Evolutionary conservation across 345 rosid species (phyloP).

Genomic region (Luvunga scandens): DNA sequence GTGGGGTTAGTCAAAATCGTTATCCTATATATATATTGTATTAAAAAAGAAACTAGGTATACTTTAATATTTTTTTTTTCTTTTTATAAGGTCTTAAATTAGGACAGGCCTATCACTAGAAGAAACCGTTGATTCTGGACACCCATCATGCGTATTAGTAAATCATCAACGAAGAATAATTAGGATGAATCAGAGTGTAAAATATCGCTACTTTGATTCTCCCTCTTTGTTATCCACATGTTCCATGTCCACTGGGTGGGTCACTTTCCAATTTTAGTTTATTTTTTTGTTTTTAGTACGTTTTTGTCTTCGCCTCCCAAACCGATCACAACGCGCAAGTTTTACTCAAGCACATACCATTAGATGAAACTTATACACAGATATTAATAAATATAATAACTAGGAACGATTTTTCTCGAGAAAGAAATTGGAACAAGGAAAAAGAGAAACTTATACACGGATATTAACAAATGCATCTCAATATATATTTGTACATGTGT

Average conservation of each 20-base stretch:
- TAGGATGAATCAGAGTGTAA: background rate
- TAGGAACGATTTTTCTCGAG: too few relatives aligned
- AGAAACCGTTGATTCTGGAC: background rate
- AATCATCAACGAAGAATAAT: background rate
- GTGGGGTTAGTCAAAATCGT: too few relatives aligned
- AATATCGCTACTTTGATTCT: background rate
- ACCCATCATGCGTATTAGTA: background rate
- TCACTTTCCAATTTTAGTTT: background rate
- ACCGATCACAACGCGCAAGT: background rate
- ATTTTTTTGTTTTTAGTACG: background rate
- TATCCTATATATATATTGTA: background rate
- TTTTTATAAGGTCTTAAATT: background rate
- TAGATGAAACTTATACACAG: too few relatives aligned
- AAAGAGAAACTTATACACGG: too few relatives aligned
- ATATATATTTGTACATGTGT: too few relatives aligned
- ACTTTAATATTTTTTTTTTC: too few relatives aligned
- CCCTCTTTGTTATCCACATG: background rate
- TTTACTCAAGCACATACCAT: background rate
- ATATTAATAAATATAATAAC: too few relatives aligned
- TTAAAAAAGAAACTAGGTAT: background rate
- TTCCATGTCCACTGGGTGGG: background rate
- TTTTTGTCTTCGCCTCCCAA: background rate
- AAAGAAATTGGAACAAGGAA: too few relatives aligned
- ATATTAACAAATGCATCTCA: too few relatives aligned
- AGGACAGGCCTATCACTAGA: background rate